Percentiles rank a stretch among this genome's conserved stretches.
Evolutionary conservation across 805 yeast species (phyloP).

Genomic region (Huiozyma naganishii): DNA sequence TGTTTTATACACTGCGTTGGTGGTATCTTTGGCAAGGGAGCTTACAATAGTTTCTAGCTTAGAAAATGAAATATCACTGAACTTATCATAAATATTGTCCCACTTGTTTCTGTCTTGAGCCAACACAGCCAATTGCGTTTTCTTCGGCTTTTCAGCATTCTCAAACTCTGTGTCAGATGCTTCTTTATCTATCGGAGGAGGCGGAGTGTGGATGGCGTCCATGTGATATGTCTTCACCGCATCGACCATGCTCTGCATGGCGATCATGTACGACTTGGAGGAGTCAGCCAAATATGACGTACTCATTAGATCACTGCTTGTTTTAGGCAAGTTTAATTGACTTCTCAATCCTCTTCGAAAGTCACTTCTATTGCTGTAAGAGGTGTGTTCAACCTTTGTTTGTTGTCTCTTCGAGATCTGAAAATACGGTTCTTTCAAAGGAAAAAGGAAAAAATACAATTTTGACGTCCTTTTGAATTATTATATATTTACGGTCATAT

Average conservation of each 20-base stretch:
- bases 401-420: too few species aligned
- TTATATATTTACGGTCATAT: too few species aligned
- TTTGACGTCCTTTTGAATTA: too few species aligned
- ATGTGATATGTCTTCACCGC: constrained; percentile 29
- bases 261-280: constrained; percentile 67
- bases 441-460: too few species aligned
- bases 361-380: not conserved
- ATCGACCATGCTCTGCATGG: constrained; percentile 63
- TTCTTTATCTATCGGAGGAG: constrained; percentile 15
- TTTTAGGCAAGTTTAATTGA: not conserved
- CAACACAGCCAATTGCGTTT: constrained; percentile 21
- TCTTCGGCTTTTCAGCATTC: constrained; percentile 14
- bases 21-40: constrained; percentile 7
- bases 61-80: constrained; percentile 23
- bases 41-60: constrained; percentile 14
- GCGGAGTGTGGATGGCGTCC: constrained; percentile 4
- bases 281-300: constrained; percentile 46
- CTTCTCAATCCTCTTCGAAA: not conserved
- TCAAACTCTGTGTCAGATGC: constrained; percentile 31
- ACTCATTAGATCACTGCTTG: constrained; percentile 28
- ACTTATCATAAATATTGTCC: constrained; percentile 28
- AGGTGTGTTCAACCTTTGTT: not conserved
- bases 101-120: constrained; percentile 32
- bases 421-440: too few species aligned
- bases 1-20: constrained; percentile 11